These are phyloP conservation scores for Salix arbutifolia DNA, from an alignment of 345 rosid species.

Conservation along the genomic window DNA sequence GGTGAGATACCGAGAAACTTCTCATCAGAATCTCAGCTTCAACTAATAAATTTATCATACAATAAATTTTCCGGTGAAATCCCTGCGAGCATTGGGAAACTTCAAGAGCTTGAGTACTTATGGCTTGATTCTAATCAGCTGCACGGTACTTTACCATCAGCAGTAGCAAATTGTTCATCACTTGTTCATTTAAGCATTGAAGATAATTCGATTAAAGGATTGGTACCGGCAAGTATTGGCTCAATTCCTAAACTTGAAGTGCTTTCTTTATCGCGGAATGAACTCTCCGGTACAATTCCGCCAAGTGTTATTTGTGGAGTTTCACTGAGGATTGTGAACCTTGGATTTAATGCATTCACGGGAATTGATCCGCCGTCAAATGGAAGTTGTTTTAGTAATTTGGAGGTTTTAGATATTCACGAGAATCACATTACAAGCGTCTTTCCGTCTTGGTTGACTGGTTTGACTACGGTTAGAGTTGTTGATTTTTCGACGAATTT, in stretches of 20 bases:
- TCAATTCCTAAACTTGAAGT: constrained; percentile 61
- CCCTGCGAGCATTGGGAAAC: constrained; percentile 60
- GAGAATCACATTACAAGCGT: constrained; percentile 47
- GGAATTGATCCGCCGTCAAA: constrained; percentile 43
- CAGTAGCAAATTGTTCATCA: constrained; percentile 71
- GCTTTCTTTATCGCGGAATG: constrained; percentile 56
- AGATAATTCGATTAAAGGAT: constrained; percentile 63
- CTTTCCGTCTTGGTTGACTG: constrained; percentile 67
- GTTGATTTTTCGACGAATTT: constrained; percentile 60
- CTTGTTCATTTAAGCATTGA: constrained; percentile 71
- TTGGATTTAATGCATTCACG: constrained; percentile 58
- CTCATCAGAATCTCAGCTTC: constrained; percentile 41
- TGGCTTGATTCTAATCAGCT: constrained; percentile 69
- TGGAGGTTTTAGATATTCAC: constrained; percentile 63
- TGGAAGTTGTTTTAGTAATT: constrained; percentile 41
- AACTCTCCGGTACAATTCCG: constrained; percentile 65
- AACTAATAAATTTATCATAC: constrained; percentile 71
- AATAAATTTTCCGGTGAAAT: constrained; percentile 68
- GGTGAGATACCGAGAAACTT: constrained; percentile 47
- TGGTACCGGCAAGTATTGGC: constrained; percentile 71
- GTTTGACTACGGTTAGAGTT: constrained; percentile 33
- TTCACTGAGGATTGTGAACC: constrained; percentile 50
- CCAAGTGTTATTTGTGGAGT: constrained; percentile 59
- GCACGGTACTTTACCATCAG: constrained; percentile 79
- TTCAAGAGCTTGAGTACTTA: constrained; percentile 60